phyloP scores from a whole-genome alignment of 495 filamentous ascomycete genomes.

The Bryoglossum gracile region DNA sequence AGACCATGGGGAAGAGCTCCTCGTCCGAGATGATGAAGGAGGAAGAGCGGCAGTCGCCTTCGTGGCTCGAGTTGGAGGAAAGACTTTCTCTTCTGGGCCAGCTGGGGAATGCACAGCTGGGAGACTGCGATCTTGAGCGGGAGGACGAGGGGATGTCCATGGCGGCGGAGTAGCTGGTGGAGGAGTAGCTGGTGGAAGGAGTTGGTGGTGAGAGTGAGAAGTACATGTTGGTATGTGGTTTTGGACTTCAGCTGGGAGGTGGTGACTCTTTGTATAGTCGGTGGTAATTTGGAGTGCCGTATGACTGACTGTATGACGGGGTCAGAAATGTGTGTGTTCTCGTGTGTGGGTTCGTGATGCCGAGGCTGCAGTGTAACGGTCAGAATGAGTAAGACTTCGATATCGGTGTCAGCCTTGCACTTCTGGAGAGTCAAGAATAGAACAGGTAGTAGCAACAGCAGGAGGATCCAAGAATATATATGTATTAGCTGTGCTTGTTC shows the following conservation, averaged over 20 bases:
- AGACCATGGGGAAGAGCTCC: slow-evolving; percentile 40
- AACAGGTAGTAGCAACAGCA: background rate
- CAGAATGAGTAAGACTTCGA: background rate
- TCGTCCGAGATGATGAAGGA: slow-evolving; percentile 42
- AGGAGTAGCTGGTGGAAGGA: slow-evolving; percentile 16
- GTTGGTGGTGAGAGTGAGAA: slow-evolving; percentile 21
- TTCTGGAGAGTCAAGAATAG: background rate
- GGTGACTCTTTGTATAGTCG: background rate
- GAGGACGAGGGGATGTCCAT: slow-evolving; percentile 22
- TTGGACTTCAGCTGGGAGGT: background rate
- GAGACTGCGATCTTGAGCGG: slow-evolving; percentile 15
- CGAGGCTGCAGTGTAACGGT: background rate
- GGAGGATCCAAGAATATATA: background rate
- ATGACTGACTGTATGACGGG: background rate
- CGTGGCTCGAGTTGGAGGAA: slow-evolving; percentile 30
- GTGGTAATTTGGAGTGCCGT: no score
- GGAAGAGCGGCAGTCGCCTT: slow-evolving; percentile 28
- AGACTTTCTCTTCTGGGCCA: slow-evolving; percentile 46
- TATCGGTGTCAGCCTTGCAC: no score
- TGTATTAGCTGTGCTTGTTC: background rate
- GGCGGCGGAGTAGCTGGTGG: slow-evolving; percentile 14
- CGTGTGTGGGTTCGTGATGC: background rate
- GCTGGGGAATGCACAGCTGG: slow-evolving; percentile 46
- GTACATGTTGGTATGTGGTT: slow-evolving; percentile 14
- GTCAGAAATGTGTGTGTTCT: background rate